Conservation (phyloP, 75 land plant genomes). For the Picea sitchensis region DNA sequence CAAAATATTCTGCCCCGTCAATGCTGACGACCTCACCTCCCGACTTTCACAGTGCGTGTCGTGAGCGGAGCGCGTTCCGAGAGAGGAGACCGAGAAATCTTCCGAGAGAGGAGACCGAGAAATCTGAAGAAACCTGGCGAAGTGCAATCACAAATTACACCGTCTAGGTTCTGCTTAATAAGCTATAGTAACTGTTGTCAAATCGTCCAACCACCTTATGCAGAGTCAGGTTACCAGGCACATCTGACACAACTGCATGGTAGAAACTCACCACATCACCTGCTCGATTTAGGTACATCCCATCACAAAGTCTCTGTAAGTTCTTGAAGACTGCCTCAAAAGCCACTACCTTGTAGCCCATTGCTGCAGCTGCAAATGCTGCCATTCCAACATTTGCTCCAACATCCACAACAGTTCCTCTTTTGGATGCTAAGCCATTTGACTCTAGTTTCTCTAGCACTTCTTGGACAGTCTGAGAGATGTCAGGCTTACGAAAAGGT, state of each 20-base stretch:
- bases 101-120: no score
- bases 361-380: constrained; percentile 84
- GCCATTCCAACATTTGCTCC: constrained; percentile 98
- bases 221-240: constrained; percentile 40
- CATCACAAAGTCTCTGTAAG: constrained; percentile 80
- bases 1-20: no score
- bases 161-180: no score
- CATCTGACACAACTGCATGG: constrained; percentile 73
- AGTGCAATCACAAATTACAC: no score
- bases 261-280: constrained; percentile 50
- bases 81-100: no score
- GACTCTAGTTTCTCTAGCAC: constrained; percentile 29
- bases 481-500: constrained; percentile 67
- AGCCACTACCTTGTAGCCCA: constrained; percentile 76
- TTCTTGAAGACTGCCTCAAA: constrained; percentile 90
- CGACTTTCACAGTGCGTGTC: no score
- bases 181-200: no score
- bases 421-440: neutral
- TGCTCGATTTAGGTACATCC: constrained; percentile 65
- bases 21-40: no score
- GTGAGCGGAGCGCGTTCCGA: no score
- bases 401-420: constrained; percentile 62
- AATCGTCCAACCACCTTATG: no score
- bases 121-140: no score
- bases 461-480: constrained; percentile 70